Percentiles rank a stretch among this genome's conserved stretches.
phyloP scores from a whole-genome alignment of 345 rosid species.

The Anacardium occidentale region DNA sequence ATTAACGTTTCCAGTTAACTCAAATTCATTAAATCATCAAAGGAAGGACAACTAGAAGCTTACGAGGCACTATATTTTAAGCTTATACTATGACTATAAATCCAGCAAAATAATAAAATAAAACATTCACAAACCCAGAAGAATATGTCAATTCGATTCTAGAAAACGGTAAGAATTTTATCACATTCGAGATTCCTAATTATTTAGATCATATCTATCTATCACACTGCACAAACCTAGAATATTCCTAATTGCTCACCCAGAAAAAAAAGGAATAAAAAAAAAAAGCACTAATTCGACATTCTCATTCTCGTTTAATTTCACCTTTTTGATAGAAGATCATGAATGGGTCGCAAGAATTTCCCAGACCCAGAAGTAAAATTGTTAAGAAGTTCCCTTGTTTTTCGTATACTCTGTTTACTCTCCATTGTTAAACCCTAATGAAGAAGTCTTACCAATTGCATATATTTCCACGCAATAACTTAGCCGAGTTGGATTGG shows the following conservation, averaged over 20 bases:
- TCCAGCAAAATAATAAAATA: not conserved
- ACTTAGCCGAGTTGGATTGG: not conserved
- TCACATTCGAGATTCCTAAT: not conserved
- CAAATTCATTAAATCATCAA: not conserved
- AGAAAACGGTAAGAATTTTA: not conserved
- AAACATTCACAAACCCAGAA: not conserved
- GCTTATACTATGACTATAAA: not conserved
- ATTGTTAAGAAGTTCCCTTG: not conserved
- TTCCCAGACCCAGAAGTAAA: not conserved
- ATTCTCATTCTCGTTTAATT: not conserved
- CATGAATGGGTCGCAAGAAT: not conserved
- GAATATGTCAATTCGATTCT: not conserved
- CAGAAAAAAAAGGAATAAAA: too few species aligned
- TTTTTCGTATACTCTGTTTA: not conserved
- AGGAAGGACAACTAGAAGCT: not conserved
- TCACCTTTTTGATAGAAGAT: slow-evolving; percentile 10
- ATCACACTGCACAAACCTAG: not conserved
- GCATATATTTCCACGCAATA: not conserved
- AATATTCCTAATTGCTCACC: not conserved
- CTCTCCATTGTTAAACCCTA: not conserved
- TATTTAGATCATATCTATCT: too few species aligned
- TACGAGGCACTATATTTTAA: not conserved
- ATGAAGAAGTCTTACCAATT: not conserved
- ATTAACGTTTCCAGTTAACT: not conserved
- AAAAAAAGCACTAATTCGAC: not conserved